Evolutionary conservation across 2,329 filamentous ascomycete genomes (phyloP).

Genomic region (Dactylellina haptotyla): DNA sequence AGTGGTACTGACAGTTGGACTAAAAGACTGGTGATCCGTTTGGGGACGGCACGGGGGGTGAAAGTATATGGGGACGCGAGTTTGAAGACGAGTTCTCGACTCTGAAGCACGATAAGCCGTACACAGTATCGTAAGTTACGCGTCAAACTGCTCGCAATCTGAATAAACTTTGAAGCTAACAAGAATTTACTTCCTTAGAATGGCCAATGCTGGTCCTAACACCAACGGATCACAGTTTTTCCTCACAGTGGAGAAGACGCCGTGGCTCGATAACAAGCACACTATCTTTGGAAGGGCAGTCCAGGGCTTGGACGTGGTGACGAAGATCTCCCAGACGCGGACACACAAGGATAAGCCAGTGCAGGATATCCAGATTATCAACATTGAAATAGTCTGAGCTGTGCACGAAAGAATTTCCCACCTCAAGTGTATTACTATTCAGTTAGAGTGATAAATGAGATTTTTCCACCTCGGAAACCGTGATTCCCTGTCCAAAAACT

Average conservation of each 20-base stretch:
- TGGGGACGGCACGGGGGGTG: slow-evolving; percentile 87
- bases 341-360: slow-evolving; percentile 93
- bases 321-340: slow-evolving; percentile 91
- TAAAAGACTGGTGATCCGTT: slow-evolving; percentile 86
- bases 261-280: slow-evolving; percentile 95
- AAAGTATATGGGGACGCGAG: slow-evolving; percentile 90
- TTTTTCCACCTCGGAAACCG: too few species aligned
- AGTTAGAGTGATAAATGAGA: neutral
- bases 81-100: slow-evolving; percentile 94
- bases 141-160: neutral
- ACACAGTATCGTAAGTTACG: slow-evolving; percentile 71
- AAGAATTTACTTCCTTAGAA: slow-evolving; percentile 67
- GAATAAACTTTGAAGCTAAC: slow-evolving; percentile 3
- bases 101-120: slow-evolving; percentile 92
- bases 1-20: slow-evolving; percentile 90
- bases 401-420: neutral
- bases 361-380: slow-evolving; percentile 97
- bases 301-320: slow-evolving; percentile 90
- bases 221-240: slow-evolving; percentile 98
- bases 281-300: slow-evolving; percentile 93
- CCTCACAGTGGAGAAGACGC: slow-evolving; percentile 96
- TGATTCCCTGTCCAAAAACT: neutral
- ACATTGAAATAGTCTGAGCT: slow-evolving; percentile 70
- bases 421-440: neutral
- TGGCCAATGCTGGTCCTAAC: slow-evolving; percentile 96